Conservation (phyloP, 768 basidiomycete species). For the Polyporus arcularius region DNA sequence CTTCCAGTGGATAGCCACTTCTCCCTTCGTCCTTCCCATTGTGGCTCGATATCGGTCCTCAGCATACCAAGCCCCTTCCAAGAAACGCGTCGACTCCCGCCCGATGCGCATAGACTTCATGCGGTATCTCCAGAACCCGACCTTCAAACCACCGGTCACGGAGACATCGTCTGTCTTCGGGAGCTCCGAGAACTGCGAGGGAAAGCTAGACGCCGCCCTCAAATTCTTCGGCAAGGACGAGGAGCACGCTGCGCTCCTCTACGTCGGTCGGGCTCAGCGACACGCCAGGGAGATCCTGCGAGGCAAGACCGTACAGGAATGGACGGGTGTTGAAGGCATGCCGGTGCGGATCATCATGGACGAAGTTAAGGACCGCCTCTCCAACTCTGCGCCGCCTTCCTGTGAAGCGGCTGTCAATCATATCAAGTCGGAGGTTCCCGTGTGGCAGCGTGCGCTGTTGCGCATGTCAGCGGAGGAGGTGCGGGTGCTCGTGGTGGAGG, state of each 20-base stretch:
- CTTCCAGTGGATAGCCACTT: conserved; percentile 60
- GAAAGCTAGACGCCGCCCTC: conserved; percentile 20
- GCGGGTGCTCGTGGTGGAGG: conserved; percentile 11
- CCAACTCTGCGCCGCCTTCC: conserved; percentile 3
- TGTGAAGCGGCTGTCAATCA: not conserved
- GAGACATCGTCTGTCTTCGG: not conserved
- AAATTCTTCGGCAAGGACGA: conserved; percentile 24
- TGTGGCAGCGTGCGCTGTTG: conserved; percentile 23
- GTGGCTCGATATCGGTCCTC: conserved; percentile 30
- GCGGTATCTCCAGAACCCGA: conserved; percentile 40
- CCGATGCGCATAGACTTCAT: conserved; percentile 64
- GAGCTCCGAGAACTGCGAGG: not conserved
- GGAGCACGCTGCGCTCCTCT: conserved; percentile 25
- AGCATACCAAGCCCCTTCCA: conserved; percentile 34
- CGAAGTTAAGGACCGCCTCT: conserved; percentile 19
- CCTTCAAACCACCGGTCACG: not conserved
- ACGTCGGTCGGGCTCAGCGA: conserved; percentile 29
- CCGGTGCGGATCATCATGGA: conserved; percentile 27
- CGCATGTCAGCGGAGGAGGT: conserved; percentile 23
- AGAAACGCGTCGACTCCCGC: conserved; percentile 48
- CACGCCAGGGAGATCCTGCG: conserved; percentile 24
- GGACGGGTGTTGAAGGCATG: conserved; percentile 26
- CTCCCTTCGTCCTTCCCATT: conserved; percentile 52
- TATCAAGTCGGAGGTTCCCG: not conserved
- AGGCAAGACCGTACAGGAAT: conserved; percentile 24